Percentiles rank a stretch among this genome's conserved stretches.
These are phyloP conservation scores for Schwanniomyces yamadae DNA, from an alignment of 805 yeast genomes.

Conservation along the genomic window DNA sequence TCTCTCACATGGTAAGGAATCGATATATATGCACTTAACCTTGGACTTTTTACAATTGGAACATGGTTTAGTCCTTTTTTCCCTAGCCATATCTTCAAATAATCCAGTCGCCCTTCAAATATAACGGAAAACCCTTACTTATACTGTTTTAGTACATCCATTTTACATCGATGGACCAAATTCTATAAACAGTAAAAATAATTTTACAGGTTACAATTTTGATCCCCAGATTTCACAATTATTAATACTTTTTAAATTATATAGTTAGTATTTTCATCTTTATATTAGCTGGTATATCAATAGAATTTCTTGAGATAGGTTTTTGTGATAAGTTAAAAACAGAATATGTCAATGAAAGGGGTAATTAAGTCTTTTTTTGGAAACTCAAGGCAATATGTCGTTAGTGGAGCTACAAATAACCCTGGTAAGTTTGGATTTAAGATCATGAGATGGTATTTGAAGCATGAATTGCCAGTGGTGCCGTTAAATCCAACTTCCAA, in stretches of 20 bases:
- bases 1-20: conserved; percentile 53
- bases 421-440: conserved; percentile 67
- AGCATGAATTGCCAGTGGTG: conserved; percentile 54
- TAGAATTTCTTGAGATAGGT: too few relatives aligned
- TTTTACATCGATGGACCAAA: too few relatives aligned
- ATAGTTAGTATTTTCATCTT: too few relatives aligned
- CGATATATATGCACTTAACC: conserved; percentile 56
- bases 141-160: too few relatives aligned
- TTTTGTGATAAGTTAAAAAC: neutral
- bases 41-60: conserved; percentile 60
- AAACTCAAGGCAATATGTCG: conserved; percentile 54
- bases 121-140: too few relatives aligned
- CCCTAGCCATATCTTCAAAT: conserved; percentile 31
- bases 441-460: conserved; percentile 65
- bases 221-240: too few relatives aligned
- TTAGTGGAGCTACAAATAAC: conserved; percentile 70
- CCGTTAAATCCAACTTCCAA: conserved; percentile 63
- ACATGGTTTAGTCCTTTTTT: conserved; percentile 58
- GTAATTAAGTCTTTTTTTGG: conserved; percentile 49
- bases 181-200: too few relatives aligned
- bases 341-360: conserved; percentile 35
- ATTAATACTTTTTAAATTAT: too few relatives aligned
- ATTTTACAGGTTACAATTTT: too few relatives aligned
- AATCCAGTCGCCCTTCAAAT: too few relatives aligned
- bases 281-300: too few relatives aligned